A percentile compares a stretch with the other conserved stretches of the same genome.
These are phyloP conservation scores for Alternaria dauci DNA, from an alignment of 2,329 filamentous ascomycete genomes.

Conservation along the genomic window DNA sequence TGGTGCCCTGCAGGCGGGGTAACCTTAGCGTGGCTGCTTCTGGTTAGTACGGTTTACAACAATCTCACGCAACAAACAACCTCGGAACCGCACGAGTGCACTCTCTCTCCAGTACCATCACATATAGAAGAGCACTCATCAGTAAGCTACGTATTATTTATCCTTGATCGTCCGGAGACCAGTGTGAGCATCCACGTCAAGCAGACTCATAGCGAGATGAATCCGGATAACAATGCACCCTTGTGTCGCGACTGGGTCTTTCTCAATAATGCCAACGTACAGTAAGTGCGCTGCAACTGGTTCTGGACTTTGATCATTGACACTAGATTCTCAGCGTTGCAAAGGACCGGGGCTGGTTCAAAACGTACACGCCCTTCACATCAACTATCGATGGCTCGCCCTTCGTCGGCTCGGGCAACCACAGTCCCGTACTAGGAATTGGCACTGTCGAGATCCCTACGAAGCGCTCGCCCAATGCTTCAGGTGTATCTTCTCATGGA, in stretches of 20 bases:
- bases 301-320: neutral
- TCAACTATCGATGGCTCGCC: conserved; percentile 8
- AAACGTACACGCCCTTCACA: conserved; percentile 27
- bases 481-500: conserved; percentile 5
- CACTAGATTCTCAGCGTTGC: conserved; percentile 7
- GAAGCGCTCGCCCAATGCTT: conserved; percentile 6
- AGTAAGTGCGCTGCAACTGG: conserved; percentile 14
- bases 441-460: conserved; percentile 23
- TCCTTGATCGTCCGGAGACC: neutral
- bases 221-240: neutral
- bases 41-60: neutral
- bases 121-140: neutral
- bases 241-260: conserved; percentile 24
- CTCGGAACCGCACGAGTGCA: neutral
- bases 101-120: neutral
- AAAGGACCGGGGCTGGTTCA: conserved; percentile 33
- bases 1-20: neutral
- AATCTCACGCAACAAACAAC: neutral
- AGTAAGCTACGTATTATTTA: neutral
- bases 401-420: neutral
- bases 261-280: conserved; percentile 20
- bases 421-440: conserved; percentile 18
- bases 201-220: neutral
- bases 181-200: neutral
- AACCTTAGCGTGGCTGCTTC: neutral